Percentiles rank a stretch among this genome's conserved stretches.
Evolutionary conservation across 805 yeast species (phyloP).

Genomic region (Starmerella tilneyi): DNA sequence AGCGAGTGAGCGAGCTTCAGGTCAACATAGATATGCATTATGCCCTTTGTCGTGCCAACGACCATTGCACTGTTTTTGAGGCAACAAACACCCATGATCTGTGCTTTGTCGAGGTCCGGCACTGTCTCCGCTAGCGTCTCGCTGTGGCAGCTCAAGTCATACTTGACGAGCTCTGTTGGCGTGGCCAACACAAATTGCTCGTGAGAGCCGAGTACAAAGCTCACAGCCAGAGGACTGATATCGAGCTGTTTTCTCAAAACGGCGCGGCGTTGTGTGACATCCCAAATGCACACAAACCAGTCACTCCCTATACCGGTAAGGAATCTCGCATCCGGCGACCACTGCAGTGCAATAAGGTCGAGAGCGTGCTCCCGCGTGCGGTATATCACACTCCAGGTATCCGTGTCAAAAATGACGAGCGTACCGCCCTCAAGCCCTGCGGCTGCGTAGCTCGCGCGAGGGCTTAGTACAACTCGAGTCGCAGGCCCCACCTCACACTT

Average conservation of each 20-base stretch:
- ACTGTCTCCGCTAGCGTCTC: background rate
- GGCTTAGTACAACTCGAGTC: slow-evolving; percentile 12
- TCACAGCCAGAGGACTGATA: slow-evolving; percentile 8
- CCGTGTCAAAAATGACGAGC: slow-evolving; percentile 15
- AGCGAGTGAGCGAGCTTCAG: background rate
- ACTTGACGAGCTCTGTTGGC: background rate
- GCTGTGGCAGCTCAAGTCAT: background rate
- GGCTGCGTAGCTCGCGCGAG: slow-evolving; percentile 13
- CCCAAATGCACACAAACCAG: slow-evolving; percentile 20
- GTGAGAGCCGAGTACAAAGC: slow-evolving; percentile 4
- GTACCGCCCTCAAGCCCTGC: slow-evolving; percentile 16
- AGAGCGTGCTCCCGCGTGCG: slow-evolving; percentile 12
- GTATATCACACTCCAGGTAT: slow-evolving; percentile 13
- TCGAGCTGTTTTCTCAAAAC: slow-evolving; percentile 9
- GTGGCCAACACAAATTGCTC: background rate
- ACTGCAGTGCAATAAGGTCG: slow-evolving; percentile 8
- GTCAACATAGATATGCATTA: slow-evolving; percentile 8
- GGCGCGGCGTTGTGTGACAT: background rate
- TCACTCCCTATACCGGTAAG: slow-evolving; percentile 17
- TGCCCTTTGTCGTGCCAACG: slow-evolving; percentile 17
- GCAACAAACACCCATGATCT: slow-evolving; percentile 1
- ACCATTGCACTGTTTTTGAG: slow-evolving; percentile 1
- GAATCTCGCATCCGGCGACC: slow-evolving; percentile 15
- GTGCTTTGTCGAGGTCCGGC: slow-evolving; percentile 6
- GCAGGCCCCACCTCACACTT: slow-evolving; percentile 15